Percentiles rank a stretch among this genome's conserved stretches.
These are phyloP conservation scores for Penicillium soppii DNA, from an alignment of 495 filamentous ascomycete genomes.

Conservation along the genomic window DNA sequence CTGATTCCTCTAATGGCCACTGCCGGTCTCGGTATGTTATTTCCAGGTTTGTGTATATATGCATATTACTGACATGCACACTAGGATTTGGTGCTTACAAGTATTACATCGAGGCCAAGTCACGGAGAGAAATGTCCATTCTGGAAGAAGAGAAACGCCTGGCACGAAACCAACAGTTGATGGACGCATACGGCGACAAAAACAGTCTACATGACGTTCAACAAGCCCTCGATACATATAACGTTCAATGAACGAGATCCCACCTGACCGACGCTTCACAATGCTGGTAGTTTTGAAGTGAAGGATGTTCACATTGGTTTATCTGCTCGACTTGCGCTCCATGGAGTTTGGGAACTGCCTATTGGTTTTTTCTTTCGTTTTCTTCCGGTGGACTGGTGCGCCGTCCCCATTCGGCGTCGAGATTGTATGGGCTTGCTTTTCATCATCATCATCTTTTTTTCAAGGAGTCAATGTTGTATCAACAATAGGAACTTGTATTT, in stretches of 20 bases:
- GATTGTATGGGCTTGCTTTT: neutral
- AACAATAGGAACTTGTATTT: neutral
- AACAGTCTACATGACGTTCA: constrained; percentile 55
- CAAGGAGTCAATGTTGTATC: neutral
- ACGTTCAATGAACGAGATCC: neutral
- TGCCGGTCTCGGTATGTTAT: constrained; percentile 28
- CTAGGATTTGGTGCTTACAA: constrained; percentile 35
- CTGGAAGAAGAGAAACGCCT: constrained; percentile 35
- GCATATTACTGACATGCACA: neutral
- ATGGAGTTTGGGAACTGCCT: neutral
- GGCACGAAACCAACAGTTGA: constrained; percentile 33
- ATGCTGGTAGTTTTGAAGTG: constrained; percentile 3
- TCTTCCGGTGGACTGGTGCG: neutral
- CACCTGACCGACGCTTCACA: neutral
- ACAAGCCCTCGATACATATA: constrained; percentile 54
- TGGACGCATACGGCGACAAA: constrained; percentile 62
- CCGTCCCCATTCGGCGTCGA: neutral
- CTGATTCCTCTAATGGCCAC: constrained; percentile 34
- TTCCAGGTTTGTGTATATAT: too few species aligned
- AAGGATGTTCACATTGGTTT: neutral
- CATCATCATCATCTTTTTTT: too few species aligned
- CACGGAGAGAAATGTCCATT: constrained; percentile 11
- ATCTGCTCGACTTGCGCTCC: neutral
- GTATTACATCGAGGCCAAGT: constrained; percentile 21
- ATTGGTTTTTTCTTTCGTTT: neutral